Evolutionary conservation across 108 stramenopile genomes (phyloP), one percentile per base, ranked within the genome.

Genomic region (Schizochytrium sp.): DNA sequence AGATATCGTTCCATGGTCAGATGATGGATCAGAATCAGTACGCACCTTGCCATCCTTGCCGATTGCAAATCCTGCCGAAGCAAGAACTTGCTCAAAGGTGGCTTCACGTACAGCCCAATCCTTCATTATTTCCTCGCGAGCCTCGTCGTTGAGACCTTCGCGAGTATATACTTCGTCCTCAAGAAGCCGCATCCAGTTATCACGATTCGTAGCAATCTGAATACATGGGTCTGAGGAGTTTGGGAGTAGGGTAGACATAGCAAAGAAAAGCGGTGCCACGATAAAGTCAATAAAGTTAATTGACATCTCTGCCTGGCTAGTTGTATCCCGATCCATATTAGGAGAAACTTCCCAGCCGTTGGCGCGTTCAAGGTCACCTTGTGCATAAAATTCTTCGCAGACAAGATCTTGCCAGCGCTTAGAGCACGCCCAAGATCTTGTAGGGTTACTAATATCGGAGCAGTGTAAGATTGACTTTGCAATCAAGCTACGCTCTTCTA

Each of bases 251-350:
- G 41, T 28, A 3, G 92, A 38, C 46, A 91, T 17, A 4, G 47
- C 42, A n/a, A 61, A 42, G 40, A 87, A 89, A 44, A 91, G 61
- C 13, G 95, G 95, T 49, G 88, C 69, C 2, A 95, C 94, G 50
- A 95, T 92, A 90, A 94, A 95, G 57, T 92, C 91, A 59, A 93
- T 93, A 73, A 95, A 94, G 56, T 92, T 93, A 88, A 94, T 61
- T 42, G 93, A 92, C 40, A 88, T 61, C 13, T 92, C 92, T 17
- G 90, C 49, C 58, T 87, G 90, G 59, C 88, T 28, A 12, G 94
- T 94, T 4, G 73, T 93, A 19, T 41, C 42, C 42, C 94, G 93
- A 59, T 95, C 94, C 72, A 91, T 94, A 4, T 88, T 57, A 8
- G 93, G 89, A n/a, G 93, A 91, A 56, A 95, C 88, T 1, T 92